These are phyloP conservation scores for Aspergillus sp. DNA, from an alignment of 2,329 filamentous ascomycete genomes.

Conservation along the genomic window DNA sequence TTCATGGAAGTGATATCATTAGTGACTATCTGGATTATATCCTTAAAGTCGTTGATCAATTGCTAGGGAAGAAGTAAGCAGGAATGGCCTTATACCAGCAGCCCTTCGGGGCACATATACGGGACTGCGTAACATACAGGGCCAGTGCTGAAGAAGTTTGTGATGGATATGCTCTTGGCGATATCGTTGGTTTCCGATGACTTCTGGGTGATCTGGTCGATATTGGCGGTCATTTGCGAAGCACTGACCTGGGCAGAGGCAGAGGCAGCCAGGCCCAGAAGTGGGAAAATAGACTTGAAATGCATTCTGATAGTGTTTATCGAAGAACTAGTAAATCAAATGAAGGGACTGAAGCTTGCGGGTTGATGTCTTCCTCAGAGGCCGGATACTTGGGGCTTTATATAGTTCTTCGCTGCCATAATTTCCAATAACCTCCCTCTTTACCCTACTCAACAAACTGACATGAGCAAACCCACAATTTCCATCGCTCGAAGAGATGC, in stretches of 20 bases:
- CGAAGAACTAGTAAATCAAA: too few relatives aligned
- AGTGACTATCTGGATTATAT: not conserved
- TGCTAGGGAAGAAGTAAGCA: not conserved
- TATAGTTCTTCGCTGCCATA: too few relatives aligned
- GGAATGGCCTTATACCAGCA: not conserved
- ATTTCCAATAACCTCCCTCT: too few relatives aligned
- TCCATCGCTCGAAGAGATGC: too few relatives aligned
- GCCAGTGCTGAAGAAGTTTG: not conserved
- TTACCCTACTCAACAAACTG: too few relatives aligned
- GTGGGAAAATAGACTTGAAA: not conserved
- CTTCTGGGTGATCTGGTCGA: not conserved
- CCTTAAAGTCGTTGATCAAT: not conserved
- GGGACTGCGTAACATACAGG: not conserved
- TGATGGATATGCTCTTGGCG: not conserved
- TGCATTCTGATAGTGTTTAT: not conserved
- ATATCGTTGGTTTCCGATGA: not conserved
- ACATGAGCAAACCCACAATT: too few relatives aligned
- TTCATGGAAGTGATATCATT: too few relatives aligned
- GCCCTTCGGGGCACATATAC: not conserved
- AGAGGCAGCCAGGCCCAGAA: not conserved
- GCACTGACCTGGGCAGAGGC: not conserved
- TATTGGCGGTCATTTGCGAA: not conserved
- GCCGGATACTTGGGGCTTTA: too few relatives aligned
- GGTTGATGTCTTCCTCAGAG: too few relatives aligned
- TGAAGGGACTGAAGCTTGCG: too few relatives aligned